Evolutionary conservation across 2,329 filamentous ascomycete genomes (phyloP), one percentile per base, ranked within the genome.

Genomic region (Pseudogymnoascus sp.): DNA sequence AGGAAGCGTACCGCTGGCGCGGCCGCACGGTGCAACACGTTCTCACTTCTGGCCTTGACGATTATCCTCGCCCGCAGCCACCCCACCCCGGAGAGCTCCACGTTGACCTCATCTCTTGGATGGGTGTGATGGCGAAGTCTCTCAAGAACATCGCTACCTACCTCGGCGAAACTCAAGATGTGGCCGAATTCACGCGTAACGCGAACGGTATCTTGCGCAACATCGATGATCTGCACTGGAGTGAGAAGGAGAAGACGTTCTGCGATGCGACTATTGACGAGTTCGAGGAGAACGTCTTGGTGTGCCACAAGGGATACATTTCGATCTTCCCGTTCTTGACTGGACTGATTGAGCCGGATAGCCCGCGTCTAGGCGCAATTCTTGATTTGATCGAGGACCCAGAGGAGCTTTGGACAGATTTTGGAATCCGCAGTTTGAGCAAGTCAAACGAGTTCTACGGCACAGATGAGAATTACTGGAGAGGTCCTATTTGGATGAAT

Each of bases 241-340:
- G 88, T 16, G 84, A 90, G 63, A 82, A 88, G 69, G 83, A 88
- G 3, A 86, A 90, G 63, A 90, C 89, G 66, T 99, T 92, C 79
- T 99, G 95, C 74, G 95, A 99, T 74, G 91, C 92, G 1, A 97
- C 91, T 0, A 89, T 99, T 65, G 93, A 99, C 70, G 92, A 92
- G 65, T 99, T 90, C 72, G 95, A 99, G 75, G 95, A 99, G 77
- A 88, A 91, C 71, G 76, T 82, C 37, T 87, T 95, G 18, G 91
- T 97, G 43, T 99, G 95, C 78, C 95, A 97, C 79, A 96, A 96
- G 77, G 95, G 95, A 18, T 99, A 99, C 72, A 86, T 97, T 68
- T 95, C 91, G 21, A 81, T 99, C 28, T 95, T 96, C 76, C 95
- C 95, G 1, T 96, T 97, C 81, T 77, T 97, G 68, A 85, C 91